These are phyloP conservation scores for Lathyrus sativus DNA, from an alignment of 306 rosid genomes.

Conservation along the genomic window DNA sequence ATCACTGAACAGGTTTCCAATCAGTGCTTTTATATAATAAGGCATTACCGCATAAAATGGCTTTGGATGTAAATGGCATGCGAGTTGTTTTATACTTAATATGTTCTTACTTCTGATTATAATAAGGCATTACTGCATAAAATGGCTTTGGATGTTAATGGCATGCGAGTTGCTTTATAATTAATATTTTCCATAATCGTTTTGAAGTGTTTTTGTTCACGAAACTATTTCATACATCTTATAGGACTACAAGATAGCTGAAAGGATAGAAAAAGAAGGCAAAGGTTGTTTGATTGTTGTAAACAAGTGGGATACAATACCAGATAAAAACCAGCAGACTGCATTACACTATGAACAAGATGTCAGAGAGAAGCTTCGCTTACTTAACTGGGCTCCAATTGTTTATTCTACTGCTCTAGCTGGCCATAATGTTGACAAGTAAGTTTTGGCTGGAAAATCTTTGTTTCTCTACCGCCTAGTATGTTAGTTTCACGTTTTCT, in stretches of 20 bases:
- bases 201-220: background rate
- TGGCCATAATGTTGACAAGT: constrained; percentile 88
- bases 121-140: constrained; percentile 22
- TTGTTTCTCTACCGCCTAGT: constrained; percentile 2
- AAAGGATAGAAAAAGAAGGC: constrained; percentile 90
- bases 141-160: constrained; percentile 4
- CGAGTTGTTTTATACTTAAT: constrained; percentile 17
- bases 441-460: constrained; percentile 46
- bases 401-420: constrained; percentile 90
- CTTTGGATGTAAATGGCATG: constrained; percentile 11
- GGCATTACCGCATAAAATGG: constrained; percentile 18
- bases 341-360: constrained; percentile 83
- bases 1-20: constrained; percentile 82
- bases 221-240: constrained; percentile 36
- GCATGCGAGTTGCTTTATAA: constrained; percentile 20
- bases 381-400: constrained; percentile 86
- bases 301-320: constrained; percentile 97
- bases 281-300: constrained; percentile 94
- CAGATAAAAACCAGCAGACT: constrained; percentile 91
- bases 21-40: constrained; percentile 10
- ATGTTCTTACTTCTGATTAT: constrained; percentile 15
- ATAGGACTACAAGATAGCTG: constrained; percentile 93
- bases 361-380: constrained; percentile 87
- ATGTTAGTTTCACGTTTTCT: constrained; percentile 26
- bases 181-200: background rate